phyloP scores from a whole-genome alignment of 768 basidiomycete species.

The Mycena crocata region DNA sequence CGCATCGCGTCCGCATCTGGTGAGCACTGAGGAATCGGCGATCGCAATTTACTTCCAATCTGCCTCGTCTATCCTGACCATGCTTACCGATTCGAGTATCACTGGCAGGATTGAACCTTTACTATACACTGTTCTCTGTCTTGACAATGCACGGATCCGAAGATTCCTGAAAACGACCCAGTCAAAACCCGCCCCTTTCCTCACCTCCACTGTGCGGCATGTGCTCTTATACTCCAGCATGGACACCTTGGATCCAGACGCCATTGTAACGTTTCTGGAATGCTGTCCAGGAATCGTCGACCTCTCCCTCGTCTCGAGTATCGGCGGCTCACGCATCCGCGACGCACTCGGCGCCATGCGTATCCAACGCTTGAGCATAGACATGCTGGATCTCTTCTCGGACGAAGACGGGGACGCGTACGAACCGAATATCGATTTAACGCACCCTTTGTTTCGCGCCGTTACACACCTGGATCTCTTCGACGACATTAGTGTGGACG shows the following conservation, averaged over 20 bases:
- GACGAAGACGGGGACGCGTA: background rate
- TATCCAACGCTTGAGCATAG: background rate
- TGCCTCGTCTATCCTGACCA: too few species aligned
- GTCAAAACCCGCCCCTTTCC: background rate
- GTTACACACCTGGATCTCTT: conserved; percentile 6
- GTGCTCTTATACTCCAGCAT: background rate
- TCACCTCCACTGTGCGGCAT: conserved; percentile 9
- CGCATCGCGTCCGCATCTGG: too few species aligned
- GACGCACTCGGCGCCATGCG: background rate
- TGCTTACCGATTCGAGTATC: background rate
- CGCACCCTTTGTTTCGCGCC: background rate
- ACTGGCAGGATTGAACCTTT: conserved; percentile 5
- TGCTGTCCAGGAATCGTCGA: conserved; percentile 1
- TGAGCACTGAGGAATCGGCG: too few species aligned
- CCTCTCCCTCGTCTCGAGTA: background rate
- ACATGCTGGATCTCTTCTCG: background rate
- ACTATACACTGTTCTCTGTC: background rate
- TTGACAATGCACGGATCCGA: background rate
- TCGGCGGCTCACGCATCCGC: background rate
- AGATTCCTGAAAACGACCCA: background rate
- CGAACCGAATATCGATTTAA: background rate
- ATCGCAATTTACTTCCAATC: background rate
- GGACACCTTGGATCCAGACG: background rate
- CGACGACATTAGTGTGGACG: background rate
- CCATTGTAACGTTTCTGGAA: background rate